Percentiles rank a stretch among this genome's conserved stretches.
Evolutionary conservation across 169 alveolate species (phyloP).

Genomic region (Ichthyophthirius multifiliis): DNA sequence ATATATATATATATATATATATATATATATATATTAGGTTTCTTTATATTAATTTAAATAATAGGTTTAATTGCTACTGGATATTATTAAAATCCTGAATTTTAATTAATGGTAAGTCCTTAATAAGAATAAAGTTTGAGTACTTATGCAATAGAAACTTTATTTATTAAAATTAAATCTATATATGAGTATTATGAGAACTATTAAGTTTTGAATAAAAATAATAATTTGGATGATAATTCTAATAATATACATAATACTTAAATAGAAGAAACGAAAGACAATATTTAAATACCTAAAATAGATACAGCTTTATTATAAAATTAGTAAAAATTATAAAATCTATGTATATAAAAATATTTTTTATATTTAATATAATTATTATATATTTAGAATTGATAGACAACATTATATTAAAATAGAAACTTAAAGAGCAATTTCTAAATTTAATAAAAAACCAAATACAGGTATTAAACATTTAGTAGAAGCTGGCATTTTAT

Average conservation of each 20-base stretch:
- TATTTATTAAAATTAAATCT: background rate
- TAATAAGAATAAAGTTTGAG: background rate
- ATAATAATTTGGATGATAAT: no score
- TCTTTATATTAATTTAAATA: background rate
- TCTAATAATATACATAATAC: background rate
- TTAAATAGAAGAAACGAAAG: background rate
- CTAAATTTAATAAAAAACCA: conserved; percentile 37
- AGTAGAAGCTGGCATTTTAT: background rate
- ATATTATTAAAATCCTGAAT: conserved; percentile 14
- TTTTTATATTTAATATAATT: background rate
- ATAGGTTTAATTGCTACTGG: conserved; percentile 7
- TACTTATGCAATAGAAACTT: background rate
- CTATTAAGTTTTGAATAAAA: background rate
- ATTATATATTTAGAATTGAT: background rate
- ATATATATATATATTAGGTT: background rate
- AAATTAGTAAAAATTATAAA: background rate
- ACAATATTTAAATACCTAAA: background rate
- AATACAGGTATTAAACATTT: conserved; percentile 27
- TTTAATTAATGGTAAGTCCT: background rate
- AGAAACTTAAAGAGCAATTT: background rate
- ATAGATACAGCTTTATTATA: background rate
- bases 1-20: background rate
- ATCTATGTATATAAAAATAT: no score
- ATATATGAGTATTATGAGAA: conserved; percentile 16
- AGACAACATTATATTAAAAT: background rate